A percentile compares a stretch with the other conserved stretches of the same genome.
Conservation (phyloP, 352 stramenopile genomes). For the Hyaloperonospora arabidopsidis region DNA sequence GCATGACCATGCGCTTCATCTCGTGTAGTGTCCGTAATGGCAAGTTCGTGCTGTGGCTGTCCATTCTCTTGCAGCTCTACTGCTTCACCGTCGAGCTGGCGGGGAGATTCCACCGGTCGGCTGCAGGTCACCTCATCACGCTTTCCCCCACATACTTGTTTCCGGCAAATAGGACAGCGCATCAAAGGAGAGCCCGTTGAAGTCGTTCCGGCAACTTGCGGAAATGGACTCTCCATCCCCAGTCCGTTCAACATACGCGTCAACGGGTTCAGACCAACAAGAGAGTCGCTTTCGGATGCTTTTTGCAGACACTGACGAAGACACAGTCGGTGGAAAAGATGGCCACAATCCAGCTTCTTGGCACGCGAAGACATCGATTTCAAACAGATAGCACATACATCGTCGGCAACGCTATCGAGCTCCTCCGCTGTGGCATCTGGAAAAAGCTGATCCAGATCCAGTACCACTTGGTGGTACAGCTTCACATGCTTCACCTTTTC, state of each 20-base stretch:
- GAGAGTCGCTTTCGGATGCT: slow-evolving; percentile 48
- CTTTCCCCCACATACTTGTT: slow-evolving; percentile 46
- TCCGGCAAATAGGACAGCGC: slow-evolving; percentile 56
- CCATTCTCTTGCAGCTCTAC: slow-evolving; percentile 3
- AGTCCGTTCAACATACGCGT: slow-evolving; percentile 31
- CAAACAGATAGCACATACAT: slow-evolving; percentile 78
- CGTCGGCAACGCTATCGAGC: slow-evolving; percentile 47
- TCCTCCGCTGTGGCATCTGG: slow-evolving; percentile 47
- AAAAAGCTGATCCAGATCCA: slow-evolving; percentile 62
- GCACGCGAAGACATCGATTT: slow-evolving; percentile 58
- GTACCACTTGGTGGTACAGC: slow-evolving; percentile 59
- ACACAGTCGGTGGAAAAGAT: slow-evolving; percentile 67
- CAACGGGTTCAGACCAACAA: slow-evolving; percentile 30
- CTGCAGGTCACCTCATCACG: slow-evolving; percentile 8
- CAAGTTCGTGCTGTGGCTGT: slow-evolving; percentile 6
- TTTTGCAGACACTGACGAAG: slow-evolving; percentile 71
- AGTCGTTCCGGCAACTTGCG: slow-evolving; percentile 3
- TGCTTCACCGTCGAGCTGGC: slow-evolving; percentile 16
- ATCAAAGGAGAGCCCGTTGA: slow-evolving; percentile 23
- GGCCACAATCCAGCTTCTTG: slow-evolving; percentile 67
- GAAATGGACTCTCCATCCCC: slow-evolving; percentile 21
- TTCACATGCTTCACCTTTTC: slow-evolving; percentile 64
- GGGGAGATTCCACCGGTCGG: slow-evolving; percentile 4
- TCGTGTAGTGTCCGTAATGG: slow-evolving; percentile 7
- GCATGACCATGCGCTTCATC: slow-evolving; percentile 9